These are phyloP conservation scores for Viridothelium virens DNA, from an alignment of 495 filamentous ascomycete genomes.

Conservation along the genomic window DNA sequence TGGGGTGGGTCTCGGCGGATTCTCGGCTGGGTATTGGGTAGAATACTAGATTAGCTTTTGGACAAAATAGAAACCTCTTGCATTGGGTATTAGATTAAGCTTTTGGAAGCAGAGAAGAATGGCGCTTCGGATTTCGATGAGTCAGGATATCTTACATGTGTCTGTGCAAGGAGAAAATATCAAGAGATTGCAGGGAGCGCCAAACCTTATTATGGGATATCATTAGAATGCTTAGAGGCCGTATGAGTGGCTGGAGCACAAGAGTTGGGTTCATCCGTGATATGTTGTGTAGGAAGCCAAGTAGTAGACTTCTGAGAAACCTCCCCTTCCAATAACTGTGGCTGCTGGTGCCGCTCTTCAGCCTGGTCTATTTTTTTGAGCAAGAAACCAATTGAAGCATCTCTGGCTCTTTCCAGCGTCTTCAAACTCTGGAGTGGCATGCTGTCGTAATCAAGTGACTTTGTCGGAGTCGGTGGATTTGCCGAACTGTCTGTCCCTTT, in stretches of 20 bases:
- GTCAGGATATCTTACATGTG: neutral
- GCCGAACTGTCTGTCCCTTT: neutral
- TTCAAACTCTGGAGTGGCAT: conserved; percentile 32
- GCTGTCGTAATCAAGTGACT: conserved; percentile 29
- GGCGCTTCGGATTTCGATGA: no score
- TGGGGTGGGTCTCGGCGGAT: no score
- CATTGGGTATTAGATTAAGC: no score
- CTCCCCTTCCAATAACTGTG: neutral
- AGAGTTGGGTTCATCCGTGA: neutral
- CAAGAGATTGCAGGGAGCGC: neutral
- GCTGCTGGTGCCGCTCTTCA: conserved; percentile 23
- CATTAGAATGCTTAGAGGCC: neutral
- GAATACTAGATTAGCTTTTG: no score
- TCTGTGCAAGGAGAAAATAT: neutral
- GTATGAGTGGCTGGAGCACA: neutral
- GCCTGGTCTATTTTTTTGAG: conserved; percentile 39
- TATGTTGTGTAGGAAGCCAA: neutral
- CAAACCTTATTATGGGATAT: neutral
- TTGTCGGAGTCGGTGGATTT: conserved; percentile 14
- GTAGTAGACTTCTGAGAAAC: neutral
- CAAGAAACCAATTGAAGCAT: conserved; percentile 40
- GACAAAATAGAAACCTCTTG: no score
- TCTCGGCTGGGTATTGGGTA: no score
- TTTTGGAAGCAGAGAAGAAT: no score
- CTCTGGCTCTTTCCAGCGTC: conserved; percentile 38